Percentiles rank a stretch among this genome's conserved stretches.
Conservation (phyloP, 2,329 filamentous ascomycete species). For the Verticillium isaacii region DNA sequence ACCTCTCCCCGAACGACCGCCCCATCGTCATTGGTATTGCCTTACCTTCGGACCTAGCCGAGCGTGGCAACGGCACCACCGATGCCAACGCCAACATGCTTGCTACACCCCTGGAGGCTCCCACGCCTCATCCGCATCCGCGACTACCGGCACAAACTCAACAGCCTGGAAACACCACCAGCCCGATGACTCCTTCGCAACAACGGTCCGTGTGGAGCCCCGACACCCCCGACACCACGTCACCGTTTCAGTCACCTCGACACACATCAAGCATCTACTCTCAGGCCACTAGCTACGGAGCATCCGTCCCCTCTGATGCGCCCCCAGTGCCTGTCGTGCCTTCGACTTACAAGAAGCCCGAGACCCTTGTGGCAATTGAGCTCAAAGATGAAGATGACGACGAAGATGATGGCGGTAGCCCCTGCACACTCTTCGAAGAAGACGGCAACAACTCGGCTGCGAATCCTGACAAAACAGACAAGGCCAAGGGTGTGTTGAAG, state of each 20-base stretch:
- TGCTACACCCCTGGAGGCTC: constrained; percentile 31
- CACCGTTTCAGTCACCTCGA: constrained; percentile 34
- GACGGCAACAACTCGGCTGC: constrained; percentile 41
- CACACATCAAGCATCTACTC: constrained; percentile 59
- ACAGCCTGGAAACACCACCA: constrained; percentile 13
- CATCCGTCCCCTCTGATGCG: constrained; percentile 26
- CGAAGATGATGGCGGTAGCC: constrained; percentile 51
- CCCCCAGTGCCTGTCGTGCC: constrained; percentile 60
- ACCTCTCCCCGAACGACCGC: constrained; percentile 64
- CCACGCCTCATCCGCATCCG: not conserved
- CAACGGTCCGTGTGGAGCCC: constrained; percentile 55
- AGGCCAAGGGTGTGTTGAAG: constrained; percentile 28
- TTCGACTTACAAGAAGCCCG: constrained; percentile 31
- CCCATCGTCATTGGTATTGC: constrained; percentile 70
- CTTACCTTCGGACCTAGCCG: constrained; percentile 47
- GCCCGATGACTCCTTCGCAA: constrained; percentile 25
- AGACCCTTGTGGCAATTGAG: constrained; percentile 18
- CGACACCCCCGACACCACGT: constrained; percentile 50
- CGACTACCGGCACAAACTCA: constrained; percentile 8
- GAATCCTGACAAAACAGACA: constrained; percentile 31
- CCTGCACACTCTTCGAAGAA: constrained; percentile 67
- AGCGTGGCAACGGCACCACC: constrained; percentile 12
- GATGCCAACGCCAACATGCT: constrained; percentile 17
- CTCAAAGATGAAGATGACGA: constrained; percentile 36
- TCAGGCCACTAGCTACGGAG: constrained; percentile 37